These are phyloP conservation scores for Acacia melanoxylon DNA, from an alignment of 306 rosid species.

Conservation along the genomic window DNA sequence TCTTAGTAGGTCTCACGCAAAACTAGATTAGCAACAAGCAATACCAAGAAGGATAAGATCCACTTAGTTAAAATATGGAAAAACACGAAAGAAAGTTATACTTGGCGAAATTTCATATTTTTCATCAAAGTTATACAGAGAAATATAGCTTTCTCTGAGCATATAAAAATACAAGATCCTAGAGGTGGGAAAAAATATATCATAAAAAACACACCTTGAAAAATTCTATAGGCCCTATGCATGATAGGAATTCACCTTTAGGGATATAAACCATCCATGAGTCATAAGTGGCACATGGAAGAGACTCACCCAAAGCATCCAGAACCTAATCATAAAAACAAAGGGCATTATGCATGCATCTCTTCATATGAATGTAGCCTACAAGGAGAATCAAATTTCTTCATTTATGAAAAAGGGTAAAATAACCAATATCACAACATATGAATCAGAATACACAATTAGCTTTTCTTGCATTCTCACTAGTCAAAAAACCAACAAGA, in stretches of 20 bases:
- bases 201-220: constrained; percentile 50
- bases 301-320: too few relatives aligned
- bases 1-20: neutral
- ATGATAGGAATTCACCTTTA: constrained; percentile 85
- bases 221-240: constrained; percentile 90
- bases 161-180: neutral
- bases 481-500: neutral
- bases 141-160: neutral
- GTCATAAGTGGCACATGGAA: fast-evolving
- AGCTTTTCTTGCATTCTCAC: neutral
- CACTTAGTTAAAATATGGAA: neutral
- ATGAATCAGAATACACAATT: neutral
- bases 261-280: constrained; percentile 98
- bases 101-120: neutral
- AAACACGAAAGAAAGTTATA: neutral
- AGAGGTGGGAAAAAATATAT: neutral
- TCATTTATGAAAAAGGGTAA: neutral
- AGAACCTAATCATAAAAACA: too few relatives aligned
- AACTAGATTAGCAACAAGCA: neutral
- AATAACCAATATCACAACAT: neutral
- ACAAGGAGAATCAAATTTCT: neutral
- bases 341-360: too few relatives aligned
- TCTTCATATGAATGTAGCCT: neutral
- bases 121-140: neutral
- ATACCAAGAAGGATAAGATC: neutral